Evolutionary conservation across 164 flowering plant species (phyloP).

Genomic region (Stephania japonica): DNA sequence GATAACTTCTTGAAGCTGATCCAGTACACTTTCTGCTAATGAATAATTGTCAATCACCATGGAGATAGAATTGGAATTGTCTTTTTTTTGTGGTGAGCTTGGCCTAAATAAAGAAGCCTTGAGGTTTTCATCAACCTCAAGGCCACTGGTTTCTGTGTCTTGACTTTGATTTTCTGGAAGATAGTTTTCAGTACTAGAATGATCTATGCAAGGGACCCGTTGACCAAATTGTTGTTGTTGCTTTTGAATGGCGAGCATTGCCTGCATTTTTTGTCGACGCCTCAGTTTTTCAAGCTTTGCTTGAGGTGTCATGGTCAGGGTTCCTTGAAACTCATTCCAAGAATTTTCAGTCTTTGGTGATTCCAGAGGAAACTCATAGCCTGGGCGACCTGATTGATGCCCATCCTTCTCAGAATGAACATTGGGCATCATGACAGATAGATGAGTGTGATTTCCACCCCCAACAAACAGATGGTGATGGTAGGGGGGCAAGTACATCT

Average conservation of each 20-base stretch:
- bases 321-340: slow-evolving; percentile 22
- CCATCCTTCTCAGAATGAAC: slow-evolving; percentile 26
- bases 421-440: slow-evolving; percentile 26
- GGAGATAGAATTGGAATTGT: slow-evolving; percentile 40
- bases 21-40: slow-evolving; percentile 44
- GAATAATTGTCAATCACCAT: slow-evolving; percentile 36
- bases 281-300: slow-evolving; percentile 87
- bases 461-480: slow-evolving; percentile 26
- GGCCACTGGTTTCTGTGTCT: slow-evolving; percentile 24
- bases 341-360: slow-evolving; percentile 17
- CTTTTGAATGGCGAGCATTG: slow-evolving; percentile 80
- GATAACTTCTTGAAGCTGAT: slow-evolving; percentile 62
- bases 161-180: slow-evolving; percentile 27
- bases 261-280: slow-evolving; percentile 81
- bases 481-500: slow-evolving; percentile 30
- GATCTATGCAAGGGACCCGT: slow-evolving; percentile 27
- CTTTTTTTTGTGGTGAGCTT: slow-evolving; percentile 38
- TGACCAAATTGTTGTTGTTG: slow-evolving; percentile 62
- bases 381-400: slow-evolving; percentile 26
- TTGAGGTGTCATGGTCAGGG: slow-evolving; percentile 69
- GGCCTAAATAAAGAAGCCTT: slow-evolving; percentile 28
- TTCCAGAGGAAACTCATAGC: slow-evolving; percentile 30
- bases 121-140: slow-evolving; percentile 35
- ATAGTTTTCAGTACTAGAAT: slow-evolving; percentile 22
- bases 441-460: slow-evolving; percentile 31